A percentile compares a stretch with the other conserved stretches of the same genome.
Conservation (phyloP, 2,329 filamentous ascomycete genomes). For the Calonectria pseudoreteaudii region DNA sequence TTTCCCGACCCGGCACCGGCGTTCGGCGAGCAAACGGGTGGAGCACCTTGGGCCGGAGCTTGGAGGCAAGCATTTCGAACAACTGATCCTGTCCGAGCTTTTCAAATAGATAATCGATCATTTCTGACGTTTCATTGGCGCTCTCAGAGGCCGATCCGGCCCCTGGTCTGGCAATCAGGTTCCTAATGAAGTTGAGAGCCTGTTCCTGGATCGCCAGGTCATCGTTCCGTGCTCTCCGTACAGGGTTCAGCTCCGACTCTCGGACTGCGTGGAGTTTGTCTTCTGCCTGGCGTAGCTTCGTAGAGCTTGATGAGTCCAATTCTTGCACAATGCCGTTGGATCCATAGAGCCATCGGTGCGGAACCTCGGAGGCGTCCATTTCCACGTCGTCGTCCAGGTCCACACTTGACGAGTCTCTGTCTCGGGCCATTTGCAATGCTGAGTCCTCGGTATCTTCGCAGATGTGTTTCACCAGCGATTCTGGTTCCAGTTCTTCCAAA, state of each 20-base stretch:
- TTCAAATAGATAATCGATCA: slow-evolving; percentile 87
- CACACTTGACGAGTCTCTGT: slow-evolving; percentile 45
- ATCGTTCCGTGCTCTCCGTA: slow-evolving; percentile 77
- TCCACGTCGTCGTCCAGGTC: slow-evolving; percentile 70
- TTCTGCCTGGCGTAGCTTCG: slow-evolving; percentile 62
- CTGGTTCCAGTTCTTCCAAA: slow-evolving; percentile 80
- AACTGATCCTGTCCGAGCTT: slow-evolving; percentile 81
- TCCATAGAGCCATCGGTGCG: slow-evolving; percentile 51
- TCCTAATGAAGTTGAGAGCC: slow-evolving; percentile 88
- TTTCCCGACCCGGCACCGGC: slow-evolving; percentile 50
- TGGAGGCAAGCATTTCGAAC: slow-evolving; percentile 83
- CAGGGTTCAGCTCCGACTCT: slow-evolving; percentile 76
- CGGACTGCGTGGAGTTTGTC: slow-evolving; percentile 63
- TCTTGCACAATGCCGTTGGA: slow-evolving; percentile 47
- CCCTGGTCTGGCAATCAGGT: slow-evolving; percentile 78
- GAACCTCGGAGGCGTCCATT: slow-evolving; percentile 62
- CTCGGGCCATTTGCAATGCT: slow-evolving; percentile 55
- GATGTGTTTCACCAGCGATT: slow-evolving; percentile 85
- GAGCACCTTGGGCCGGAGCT: slow-evolving; percentile 74
- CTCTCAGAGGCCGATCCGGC: slow-evolving; percentile 63
- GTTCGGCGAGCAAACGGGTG: slow-evolving; percentile 63
- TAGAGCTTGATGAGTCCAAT: slow-evolving; percentile 51
- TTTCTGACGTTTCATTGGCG: slow-evolving; percentile 68
- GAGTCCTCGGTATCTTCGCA: slow-evolving; percentile 71
- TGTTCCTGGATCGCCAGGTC: slow-evolving; percentile 92